Evolutionary conservation across 2,329 filamentous ascomycete genomes (phyloP).

Genomic region (Curvularia sp.): DNA sequence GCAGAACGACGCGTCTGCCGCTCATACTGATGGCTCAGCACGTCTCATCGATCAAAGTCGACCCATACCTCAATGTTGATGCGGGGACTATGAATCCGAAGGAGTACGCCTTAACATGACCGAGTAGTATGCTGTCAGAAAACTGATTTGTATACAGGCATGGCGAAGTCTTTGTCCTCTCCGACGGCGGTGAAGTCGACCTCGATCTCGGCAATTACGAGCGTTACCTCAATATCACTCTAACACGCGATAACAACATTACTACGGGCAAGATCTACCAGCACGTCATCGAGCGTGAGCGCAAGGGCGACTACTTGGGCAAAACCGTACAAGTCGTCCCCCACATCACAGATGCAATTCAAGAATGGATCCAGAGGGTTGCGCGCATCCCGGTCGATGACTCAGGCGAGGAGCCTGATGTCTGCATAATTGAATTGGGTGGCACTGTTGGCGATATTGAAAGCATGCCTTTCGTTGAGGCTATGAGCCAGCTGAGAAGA

Average conservation of each 20-base stretch:
- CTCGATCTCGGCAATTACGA: constrained; percentile 80
- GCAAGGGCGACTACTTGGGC: constrained; percentile 80
- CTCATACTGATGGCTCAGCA: constrained; percentile 50
- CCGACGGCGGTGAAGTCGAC: constrained; percentile 80
- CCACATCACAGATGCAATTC: constrained; percentile 88
- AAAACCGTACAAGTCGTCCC: constrained; percentile 91
- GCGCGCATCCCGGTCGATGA: constrained; percentile 86
- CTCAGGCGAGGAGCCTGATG: constrained; percentile 80
- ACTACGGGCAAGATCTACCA: constrained; percentile 97
- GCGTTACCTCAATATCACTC: constrained; percentile 79
- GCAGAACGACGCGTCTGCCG: constrained; percentile 22
- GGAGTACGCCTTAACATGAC: constrained; percentile 57
- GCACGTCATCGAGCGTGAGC: constrained; percentile 79
- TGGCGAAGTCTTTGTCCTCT: constrained; percentile 87
- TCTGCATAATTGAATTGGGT: constrained; percentile 82
- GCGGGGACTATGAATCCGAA: constrained; percentile 75
- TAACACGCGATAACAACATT: constrained; percentile 91
- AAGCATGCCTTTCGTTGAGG: constrained; percentile 86
- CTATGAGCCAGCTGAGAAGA: constrained; percentile 77
- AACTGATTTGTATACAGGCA: constrained; percentile 61
- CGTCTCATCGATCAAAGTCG: constrained; percentile 73
- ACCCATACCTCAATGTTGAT: constrained; percentile 78
- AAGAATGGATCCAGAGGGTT: constrained; percentile 90
- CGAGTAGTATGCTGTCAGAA: background rate
- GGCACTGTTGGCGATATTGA: constrained; percentile 83